Evolutionary conservation across 768 basidiomycete species (phyloP).

Genomic region (Termitomyces sp.): DNA sequence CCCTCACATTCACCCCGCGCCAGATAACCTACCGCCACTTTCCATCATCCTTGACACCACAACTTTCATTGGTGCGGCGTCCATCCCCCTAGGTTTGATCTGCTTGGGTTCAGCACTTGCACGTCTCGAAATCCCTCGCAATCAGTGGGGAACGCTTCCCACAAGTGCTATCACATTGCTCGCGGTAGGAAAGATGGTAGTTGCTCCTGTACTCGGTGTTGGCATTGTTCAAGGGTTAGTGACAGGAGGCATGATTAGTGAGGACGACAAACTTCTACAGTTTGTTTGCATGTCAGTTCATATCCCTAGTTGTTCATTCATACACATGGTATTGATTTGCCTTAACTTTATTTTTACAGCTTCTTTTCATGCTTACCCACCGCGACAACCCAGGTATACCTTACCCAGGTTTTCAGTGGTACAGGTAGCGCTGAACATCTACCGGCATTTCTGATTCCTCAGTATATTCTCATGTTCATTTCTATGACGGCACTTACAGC

Average conservation of each 20-base stretch:
- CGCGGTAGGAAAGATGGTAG: slow-evolving; percentile 48
- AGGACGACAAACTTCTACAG: slow-evolving; percentile 51
- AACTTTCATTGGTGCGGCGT: slow-evolving; percentile 47
- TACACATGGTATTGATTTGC: not conserved
- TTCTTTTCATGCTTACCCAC: slow-evolving; percentile 60
- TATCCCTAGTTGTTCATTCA: not conserved
- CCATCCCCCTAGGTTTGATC: slow-evolving; percentile 49
- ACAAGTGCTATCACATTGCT: slow-evolving; percentile 49
- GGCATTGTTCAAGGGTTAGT: slow-evolving; percentile 50
- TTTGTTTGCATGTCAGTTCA: slow-evolving; percentile 63
- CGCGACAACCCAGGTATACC: slow-evolving; percentile 55
- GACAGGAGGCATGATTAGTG: slow-evolving; percentile 37
- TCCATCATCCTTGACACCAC: slow-evolving; percentile 46
- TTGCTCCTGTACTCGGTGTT: slow-evolving; percentile 60
- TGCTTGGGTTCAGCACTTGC: slow-evolving; percentile 56
- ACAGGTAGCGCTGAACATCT: slow-evolving; percentile 61
- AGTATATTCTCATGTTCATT: slow-evolving; percentile 47
- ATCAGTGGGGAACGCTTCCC: slow-evolving; percentile 37
- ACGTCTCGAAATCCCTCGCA: slow-evolving; percentile 44
- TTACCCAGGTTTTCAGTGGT: slow-evolving; percentile 64
- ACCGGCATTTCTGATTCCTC: slow-evolving; percentile 59
- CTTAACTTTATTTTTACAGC: slow-evolving; percentile 21
- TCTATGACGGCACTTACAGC: slow-evolving; percentile 47
- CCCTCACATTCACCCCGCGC: slow-evolving; percentile 35
- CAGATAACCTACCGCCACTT: slow-evolving; percentile 54